Evolutionary conservation across 2,329 filamentous ascomycete species (phyloP).

Genomic region (Ramularia collo-cygni): DNA sequence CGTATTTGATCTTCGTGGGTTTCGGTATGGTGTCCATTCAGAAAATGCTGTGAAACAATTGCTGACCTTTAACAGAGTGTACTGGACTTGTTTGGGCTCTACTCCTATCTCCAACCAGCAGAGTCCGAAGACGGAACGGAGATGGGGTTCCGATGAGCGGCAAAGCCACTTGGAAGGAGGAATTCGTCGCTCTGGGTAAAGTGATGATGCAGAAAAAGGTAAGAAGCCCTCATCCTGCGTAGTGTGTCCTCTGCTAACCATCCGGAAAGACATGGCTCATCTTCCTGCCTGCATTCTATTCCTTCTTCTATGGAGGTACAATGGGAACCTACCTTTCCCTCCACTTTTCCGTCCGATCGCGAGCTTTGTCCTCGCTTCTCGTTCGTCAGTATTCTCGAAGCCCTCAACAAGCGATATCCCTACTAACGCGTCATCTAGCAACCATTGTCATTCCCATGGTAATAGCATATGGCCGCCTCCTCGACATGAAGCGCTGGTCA

Average conservation of each 20-base stretch:
- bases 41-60: neutral
- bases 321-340: constrained; percentile 32
- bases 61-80: constrained; percentile 17
- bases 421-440: constrained; percentile 7
- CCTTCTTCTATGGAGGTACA: constrained; percentile 35
- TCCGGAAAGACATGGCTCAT: constrained; percentile 31
- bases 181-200: constrained; percentile 20
- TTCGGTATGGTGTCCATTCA: constrained; percentile 17
- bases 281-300: constrained; percentile 33
- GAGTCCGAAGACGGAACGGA: constrained; percentile 24
- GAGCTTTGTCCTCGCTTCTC: constrained; percentile 29
- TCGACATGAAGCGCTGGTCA: constrained; percentile 27
- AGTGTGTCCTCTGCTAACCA: neutral
- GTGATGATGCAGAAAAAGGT: constrained; percentile 25
- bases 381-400: constrained; percentile 21
- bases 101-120: constrained; percentile 22
- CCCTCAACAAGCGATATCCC: neutral
- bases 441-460: constrained; percentile 20
- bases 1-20: constrained; percentile 28
- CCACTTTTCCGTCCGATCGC: constrained; percentile 31
- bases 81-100: constrained; percentile 29
- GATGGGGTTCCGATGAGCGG: constrained; percentile 18
- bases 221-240: neutral
- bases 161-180: constrained; percentile 14
- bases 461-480: constrained; percentile 18